A percentile compares a stretch with the other conserved stretches of the same genome.
phyloP scores from a whole-genome alignment of 1,284 basidiomycete genomes.

The Wolfiporia cocos region DNA sequence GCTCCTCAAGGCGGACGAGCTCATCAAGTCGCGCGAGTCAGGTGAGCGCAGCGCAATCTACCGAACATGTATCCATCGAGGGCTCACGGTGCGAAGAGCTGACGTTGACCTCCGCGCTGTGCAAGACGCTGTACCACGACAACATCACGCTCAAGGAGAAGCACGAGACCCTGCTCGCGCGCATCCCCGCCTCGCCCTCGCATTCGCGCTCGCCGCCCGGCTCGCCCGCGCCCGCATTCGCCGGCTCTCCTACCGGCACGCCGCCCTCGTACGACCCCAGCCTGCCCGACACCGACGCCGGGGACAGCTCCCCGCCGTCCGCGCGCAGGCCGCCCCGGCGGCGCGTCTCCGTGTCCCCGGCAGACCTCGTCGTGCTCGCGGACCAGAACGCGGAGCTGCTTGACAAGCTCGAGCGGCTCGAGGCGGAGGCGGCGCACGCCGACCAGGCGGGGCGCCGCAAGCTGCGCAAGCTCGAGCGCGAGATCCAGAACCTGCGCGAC shows the following conservation, averaged over 20 bases:
- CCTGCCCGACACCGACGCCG: slow-evolving; percentile 24
- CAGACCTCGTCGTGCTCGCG: slow-evolving; percentile 64
- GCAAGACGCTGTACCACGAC: slow-evolving; percentile 63
- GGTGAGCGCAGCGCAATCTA: slow-evolving; percentile 38
- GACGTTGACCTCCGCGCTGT: slow-evolving; percentile 57
- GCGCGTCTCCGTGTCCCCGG: slow-evolving; percentile 57
- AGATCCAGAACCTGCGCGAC: slow-evolving; percentile 61
- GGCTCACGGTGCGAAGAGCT: slow-evolving; percentile 44
- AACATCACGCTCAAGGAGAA: slow-evolving; percentile 63
- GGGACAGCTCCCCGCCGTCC: slow-evolving; percentile 21
- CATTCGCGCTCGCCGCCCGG: slow-evolving; percentile 17
- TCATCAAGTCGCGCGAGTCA: slow-evolving; percentile 72
- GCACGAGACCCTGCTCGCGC: slow-evolving; percentile 59
- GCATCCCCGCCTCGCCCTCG: slow-evolving; percentile 35
- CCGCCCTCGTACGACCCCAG: slow-evolving; percentile 22
- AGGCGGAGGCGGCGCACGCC: slow-evolving; percentile 58
- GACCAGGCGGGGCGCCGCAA: slow-evolving; percentile 65
- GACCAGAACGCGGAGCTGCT: slow-evolving; percentile 81
- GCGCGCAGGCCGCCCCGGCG: slow-evolving; percentile 40
- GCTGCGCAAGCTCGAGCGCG: slow-evolving; percentile 69
- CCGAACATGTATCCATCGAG: slow-evolving; percentile 1
- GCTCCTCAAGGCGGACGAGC: slow-evolving; percentile 58
- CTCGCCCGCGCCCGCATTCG: slow-evolving; percentile 13
- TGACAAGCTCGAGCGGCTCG: slow-evolving; percentile 66
- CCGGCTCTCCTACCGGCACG: slow-evolving; percentile 14